Evolutionary conservation across 768 basidiomycete genomes (phyloP), one percentile per base, ranked within the genome.

Genomic region (Suillus clintonianus): DNA sequence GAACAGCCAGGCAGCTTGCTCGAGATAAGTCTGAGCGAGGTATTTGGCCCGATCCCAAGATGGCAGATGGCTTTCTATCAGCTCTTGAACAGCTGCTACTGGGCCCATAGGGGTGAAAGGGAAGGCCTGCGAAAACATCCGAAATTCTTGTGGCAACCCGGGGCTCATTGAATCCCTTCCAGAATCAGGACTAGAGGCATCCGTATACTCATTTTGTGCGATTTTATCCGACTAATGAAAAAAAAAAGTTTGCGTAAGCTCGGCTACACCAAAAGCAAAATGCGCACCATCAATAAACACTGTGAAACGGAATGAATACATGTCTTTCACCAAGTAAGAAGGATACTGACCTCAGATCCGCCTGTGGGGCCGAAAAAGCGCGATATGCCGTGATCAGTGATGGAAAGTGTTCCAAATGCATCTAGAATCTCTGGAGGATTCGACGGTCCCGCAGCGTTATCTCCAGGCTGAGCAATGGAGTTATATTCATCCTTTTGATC

Each of bases 351-450:
- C 81, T 90, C 88, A 55, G 84, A 82, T 37, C 88, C 89, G 15
- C 86, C 89, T 1, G 88, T 88, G 2, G 86, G 86, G 1, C 87
- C 87, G 79, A 87, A 88, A 71, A 87, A 88, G 61, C 83, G 77
- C n/a, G 85, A 83, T 53, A 84, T 81, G 0, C 86, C 87, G 66
- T 85, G 80, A 69, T 88, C 85, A 17, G 83, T 81, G 62, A 88
- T 86, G 32, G 84, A 83, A 59, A 88, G 74, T 19, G 86, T 88
- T 50, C 87, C 87, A 66, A 88, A 85, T 0, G 83, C 78, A 62
- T 88, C 85, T 41, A 86, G 78, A 1, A 83, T 71, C 42, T 87
- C 86, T 17, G 74, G 68, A 41, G 79, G 62, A n/a, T 67, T 63
- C 17, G 39, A 45, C 41, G 64, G 36, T 32, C 62, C 7, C 37